Percentiles rank a stretch among this genome's conserved stretches.
These are phyloP conservation scores for Achaetomiella virescens DNA, from an alignment of 495 filamentous ascomycete genomes.

Conservation along the genomic window DNA sequence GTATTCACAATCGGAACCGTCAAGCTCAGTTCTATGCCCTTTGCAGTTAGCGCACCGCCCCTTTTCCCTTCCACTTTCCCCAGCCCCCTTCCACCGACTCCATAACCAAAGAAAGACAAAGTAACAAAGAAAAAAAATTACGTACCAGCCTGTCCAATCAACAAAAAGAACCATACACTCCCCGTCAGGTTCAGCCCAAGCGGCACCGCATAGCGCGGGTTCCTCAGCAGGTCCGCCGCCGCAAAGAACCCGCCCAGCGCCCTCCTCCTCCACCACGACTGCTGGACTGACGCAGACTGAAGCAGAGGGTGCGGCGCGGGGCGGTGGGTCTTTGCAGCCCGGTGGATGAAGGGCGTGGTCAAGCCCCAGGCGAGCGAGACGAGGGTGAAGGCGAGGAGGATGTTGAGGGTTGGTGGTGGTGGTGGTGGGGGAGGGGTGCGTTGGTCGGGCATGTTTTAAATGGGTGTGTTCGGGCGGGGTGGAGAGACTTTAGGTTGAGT, in stretches of 20 bases:
- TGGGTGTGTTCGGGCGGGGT: not conserved
- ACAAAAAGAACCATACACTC: conserved; percentile 93
- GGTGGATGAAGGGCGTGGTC: conserved; percentile 69
- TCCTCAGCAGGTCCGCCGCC: conserved; percentile 69
- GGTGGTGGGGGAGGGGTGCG: conserved; percentile 16
- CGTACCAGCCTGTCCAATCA: conserved; percentile 87
- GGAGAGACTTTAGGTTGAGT: too few species aligned
- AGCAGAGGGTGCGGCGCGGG: conserved; percentile 49
- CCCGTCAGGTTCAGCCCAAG: conserved; percentile 87
- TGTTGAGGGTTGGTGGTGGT: conserved; percentile 53
- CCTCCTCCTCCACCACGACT: conserved; percentile 50
- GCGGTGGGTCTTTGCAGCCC: conserved; percentile 53
- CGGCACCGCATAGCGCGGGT: conserved; percentile 78
- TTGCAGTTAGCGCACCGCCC: too few species aligned
- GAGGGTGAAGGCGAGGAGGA: conserved; percentile 80
- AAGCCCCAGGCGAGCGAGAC: conserved; percentile 83
- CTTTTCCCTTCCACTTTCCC: not conserved
- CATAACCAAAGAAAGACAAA: not conserved
- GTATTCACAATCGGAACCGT: conserved; percentile 95
- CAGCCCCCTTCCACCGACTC: not conserved
- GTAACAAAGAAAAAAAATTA: conserved; percentile 14
- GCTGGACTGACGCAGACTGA: conserved; percentile 28
- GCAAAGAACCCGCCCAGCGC: conserved; percentile 57
- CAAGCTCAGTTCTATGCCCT: conserved; percentile 67
- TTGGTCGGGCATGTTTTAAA: not conserved